Evolutionary conservation across 148 eudicot genomes (phyloP), one percentile per base, ranked within the genome.

Genomic region (Chenopodium quinoa): DNA sequence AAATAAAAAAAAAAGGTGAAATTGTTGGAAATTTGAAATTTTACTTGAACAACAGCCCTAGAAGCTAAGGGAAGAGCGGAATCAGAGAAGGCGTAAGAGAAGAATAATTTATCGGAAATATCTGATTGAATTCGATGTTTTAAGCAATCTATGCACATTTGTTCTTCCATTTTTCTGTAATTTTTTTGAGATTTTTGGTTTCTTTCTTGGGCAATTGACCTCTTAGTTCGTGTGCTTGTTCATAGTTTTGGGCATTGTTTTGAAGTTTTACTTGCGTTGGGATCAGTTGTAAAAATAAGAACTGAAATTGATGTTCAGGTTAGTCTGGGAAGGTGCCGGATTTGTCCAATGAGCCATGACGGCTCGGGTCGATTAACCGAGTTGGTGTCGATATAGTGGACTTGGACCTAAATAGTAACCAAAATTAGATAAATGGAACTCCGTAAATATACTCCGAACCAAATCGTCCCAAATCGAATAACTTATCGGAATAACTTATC

Each of bases 31-130:
- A 31, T 2, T 13, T 37, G 25, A 20, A 9, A n/a, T 22, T 20
- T 32, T 23, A 93, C 98, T 91, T 92, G 88, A 79, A 93, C 90
- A 50, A 93, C 77, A 78, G 95, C 94, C 22, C 76, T 74, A 56
- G 93, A 90, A 67, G 84, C 88, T 11, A 90, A 85, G 46, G 98
- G 94, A 44, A 90, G 87, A 60, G 90, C 78, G 4, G 92, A 93
- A 84, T 77, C 80, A 75, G 93, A 83, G 82, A 92, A 46, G 58
- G 88, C 91, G 72, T 92, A 82, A 67, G 85, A 84, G 90, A 91
- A 91, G 71, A 77, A 25, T 81, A 91, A 83, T 62, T 87, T 80
- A 46, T 88, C 88, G 0, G 93, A 87, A 83, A 89, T 91, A 91
- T 91, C 97, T 29, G 92, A 78, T 65, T 74, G 80, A 44, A 93